phyloP scores from a whole-genome alignment of 2,329 filamentous ascomycete species.

The Claviceps maximensis region DNA sequence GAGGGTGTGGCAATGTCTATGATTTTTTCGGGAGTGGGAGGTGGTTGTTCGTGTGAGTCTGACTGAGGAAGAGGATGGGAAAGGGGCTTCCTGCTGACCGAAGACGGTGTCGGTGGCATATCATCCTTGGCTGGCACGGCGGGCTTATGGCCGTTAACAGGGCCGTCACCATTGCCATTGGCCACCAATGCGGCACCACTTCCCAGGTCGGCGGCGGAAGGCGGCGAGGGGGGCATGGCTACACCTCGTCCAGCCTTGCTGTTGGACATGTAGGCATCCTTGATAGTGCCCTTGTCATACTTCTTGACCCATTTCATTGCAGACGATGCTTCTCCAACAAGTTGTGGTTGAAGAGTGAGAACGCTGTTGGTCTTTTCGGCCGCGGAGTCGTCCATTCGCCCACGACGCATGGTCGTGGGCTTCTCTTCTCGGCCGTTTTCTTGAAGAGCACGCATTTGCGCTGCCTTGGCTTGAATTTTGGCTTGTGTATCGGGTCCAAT shows the following conservation, averaged over 20 bases:
- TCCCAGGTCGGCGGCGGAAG: constrained; percentile 20
- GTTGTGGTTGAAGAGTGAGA: constrained; percentile 71
- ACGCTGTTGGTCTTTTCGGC: constrained; percentile 76
- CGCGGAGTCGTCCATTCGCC: constrained; percentile 43
- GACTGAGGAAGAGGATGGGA: background rate
- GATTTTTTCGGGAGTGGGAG: background rate
- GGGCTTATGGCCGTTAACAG: constrained; percentile 8
- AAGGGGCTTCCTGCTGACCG: constrained; percentile 1
- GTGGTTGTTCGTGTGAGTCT: background rate
- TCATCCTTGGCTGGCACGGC: constrained; percentile 30
- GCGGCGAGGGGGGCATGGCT: constrained; percentile 17
- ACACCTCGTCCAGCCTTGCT: constrained; percentile 55
- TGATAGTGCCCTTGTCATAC: constrained; percentile 81
- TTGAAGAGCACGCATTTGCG: constrained; percentile 63
- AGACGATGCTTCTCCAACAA: constrained; percentile 76
- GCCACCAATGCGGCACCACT: constrained; percentile 8
- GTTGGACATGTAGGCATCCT: constrained; percentile 74
- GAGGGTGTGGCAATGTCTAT: background rate
- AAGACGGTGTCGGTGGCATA: constrained; percentile 6
- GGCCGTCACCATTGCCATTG: constrained; percentile 4
- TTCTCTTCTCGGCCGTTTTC: constrained; percentile 40
- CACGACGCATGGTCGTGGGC: constrained; percentile 30
- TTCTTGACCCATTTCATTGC: constrained; percentile 96
- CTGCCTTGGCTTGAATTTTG: constrained; percentile 81
- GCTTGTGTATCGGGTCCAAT: constrained; percentile 87